Evolutionary conservation across 78 protist species (phyloP).

Genomic region (Dictyostelium capitatum): DNA sequence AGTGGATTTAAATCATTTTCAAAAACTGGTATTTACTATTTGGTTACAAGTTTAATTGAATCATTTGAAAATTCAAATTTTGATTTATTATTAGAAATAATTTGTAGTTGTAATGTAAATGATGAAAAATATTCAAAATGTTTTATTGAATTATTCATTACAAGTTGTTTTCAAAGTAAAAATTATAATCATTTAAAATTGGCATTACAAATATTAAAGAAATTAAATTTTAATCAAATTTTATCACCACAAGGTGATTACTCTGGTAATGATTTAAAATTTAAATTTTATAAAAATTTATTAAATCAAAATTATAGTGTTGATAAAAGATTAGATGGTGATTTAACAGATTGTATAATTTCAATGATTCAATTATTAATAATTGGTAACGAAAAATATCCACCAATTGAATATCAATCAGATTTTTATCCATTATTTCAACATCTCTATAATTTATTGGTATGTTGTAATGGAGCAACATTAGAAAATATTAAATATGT

Average conservation of each 20-base stretch:
- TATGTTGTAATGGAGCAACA: neutral
- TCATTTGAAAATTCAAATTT: neutral
- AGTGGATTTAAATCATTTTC: neutral
- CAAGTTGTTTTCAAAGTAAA: neutral
- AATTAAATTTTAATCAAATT: neutral
- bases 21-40: neutral
- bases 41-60: neutral
- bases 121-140: neutral
- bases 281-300: neutral
- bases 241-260: neutral
- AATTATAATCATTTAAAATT: neutral
- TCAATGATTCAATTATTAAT: neutral
- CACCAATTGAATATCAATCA: neutral
- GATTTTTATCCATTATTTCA: constrained; percentile 3
- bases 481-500: neutral
- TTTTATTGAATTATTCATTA: neutral
- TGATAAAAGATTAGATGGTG: neutral
- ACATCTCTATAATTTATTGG: neutral
- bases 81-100: no score
- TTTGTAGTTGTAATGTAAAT: no score
- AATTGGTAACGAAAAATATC: no score
- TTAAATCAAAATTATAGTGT: neutral
- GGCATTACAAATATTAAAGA: neutral
- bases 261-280: neutral
- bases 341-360: neutral